Conservation (phyloP, 1,284 basidiomycete genomes). For the Puccinia hordei region DNA sequence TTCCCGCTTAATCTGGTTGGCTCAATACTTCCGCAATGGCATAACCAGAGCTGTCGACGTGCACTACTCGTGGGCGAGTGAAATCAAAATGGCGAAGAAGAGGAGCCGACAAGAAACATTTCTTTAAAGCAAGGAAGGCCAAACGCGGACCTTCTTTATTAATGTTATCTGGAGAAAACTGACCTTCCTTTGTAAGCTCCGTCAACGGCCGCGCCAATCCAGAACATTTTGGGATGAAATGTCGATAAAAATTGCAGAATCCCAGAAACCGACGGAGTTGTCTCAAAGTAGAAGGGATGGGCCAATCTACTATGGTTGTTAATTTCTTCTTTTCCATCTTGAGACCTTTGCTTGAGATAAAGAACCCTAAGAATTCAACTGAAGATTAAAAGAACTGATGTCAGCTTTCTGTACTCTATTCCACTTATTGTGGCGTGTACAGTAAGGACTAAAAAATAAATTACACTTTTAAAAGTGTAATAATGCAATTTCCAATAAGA, state of each 20-base stretch:
- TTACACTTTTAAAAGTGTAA: no score
- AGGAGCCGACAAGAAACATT: neutral
- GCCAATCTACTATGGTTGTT: constrained; percentile 24
- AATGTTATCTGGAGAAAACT: neutral
- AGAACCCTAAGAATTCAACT: constrained; percentile 28
- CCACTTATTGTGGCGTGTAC: no score
- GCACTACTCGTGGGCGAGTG: neutral
- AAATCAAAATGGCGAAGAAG: neutral
- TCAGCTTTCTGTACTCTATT: no score
- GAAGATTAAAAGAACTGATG: neutral
- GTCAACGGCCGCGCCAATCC: neutral
- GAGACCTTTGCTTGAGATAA: constrained; percentile 4
- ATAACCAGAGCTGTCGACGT: neutral
- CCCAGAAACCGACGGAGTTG: constrained; percentile 12
- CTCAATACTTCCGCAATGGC: neutral
- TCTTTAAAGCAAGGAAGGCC: neutral
- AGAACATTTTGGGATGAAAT: constrained; percentile 24
- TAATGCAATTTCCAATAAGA: no score
- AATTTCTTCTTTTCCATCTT: constrained; percentile 25
- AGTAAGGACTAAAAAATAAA: no score
- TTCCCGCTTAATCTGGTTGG: neutral
- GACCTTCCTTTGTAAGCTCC: neutral
- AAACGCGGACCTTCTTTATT: neutral
- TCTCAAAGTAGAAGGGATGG: neutral
- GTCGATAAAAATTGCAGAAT: constrained; percentile 30